Base-by-base conservation (phyloP, 2,329 filamentous ascomycete genomes). In the Colletotrichum sojae region DNA sequence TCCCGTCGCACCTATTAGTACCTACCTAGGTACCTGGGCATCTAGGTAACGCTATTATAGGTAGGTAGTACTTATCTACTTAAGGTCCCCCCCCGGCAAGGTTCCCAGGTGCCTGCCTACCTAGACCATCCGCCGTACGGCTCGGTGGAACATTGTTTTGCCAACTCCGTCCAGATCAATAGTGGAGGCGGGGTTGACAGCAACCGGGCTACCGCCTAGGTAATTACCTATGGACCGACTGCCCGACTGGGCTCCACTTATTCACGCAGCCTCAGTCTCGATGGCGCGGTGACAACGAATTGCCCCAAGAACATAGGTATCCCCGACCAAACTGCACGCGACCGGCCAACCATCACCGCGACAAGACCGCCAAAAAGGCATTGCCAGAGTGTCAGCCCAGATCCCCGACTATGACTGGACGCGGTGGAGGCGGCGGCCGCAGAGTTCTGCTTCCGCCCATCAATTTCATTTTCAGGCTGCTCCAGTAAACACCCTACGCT, bases 381-480 rank as follows among this genome's bases (percentile, higher is more conserved):
- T 52, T 9, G 31, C 31, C 12, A 8, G 15, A 51, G 22, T 8
- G 15, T 25, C 16, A 40, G 18, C 20, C 22, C 15, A 67, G 6
- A 36, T 18, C 13, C 15, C 22, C 22, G 8, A 81, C 73, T 67
- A 90, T 90, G 88, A 87, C 86, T 74, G 88, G 88, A 77, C 86
- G 88, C 76, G 86, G 86, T 75, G 87, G 86, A 77, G 87, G 85
- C 77, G 85, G 87, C 77, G 85, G 86, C 76, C 87, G 88, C 81
- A 86, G 88, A 75, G 87, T 90, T 74, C 78, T 90, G 74, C 82
- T 90, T 63, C 87, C 87, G 67, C 88, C 87, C 46, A 90, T 90
- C 84, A 83, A 84, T 76, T 81, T 83, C 73, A 83, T 84, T 71
- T 84, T 84, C 89, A 97, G 96, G 86, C 91, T 98, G 46, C 89